Evolutionary conservation across 768 basidiomycete genomes (phyloP), one percentile per base, ranked within the genome.

Genomic region (Harrya chromipes): DNA sequence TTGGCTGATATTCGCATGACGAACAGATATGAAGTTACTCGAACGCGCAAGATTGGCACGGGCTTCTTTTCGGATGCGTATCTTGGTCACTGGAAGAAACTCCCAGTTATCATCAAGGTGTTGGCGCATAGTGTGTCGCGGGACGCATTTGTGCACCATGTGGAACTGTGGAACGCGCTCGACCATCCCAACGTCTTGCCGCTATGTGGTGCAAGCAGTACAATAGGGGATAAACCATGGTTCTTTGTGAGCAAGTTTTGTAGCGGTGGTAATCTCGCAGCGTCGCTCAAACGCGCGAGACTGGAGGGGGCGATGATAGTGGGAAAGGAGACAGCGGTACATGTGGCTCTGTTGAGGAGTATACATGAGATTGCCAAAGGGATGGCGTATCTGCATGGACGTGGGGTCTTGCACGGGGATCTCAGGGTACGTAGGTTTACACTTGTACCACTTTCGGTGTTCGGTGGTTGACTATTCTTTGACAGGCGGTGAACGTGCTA

Each of bases 41-140:
- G 81, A 3, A 84, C 84, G 33, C 70, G 74, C 48, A 79, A 81
- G 62, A 82, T 93, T 50, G 85, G 88, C 4, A 59, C 81, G 17
- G 89, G 90, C 0, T 84, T 80, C 67, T 88, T 90, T 70, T 85
- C 85, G 12, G 80, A 85, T 47, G 87, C 92, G 7, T 90, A 85
- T 66, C 73, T 75, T n/a, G 90, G 89, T 0, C 76, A 68, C 11
- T 94, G 90, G 89, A 74, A 80, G 31, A 77, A 74, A 4, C 73
- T 74, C 19, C 72, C 73, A 0, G 88, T 90, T 7, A 84, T 86
- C 4, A 76, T 90, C 73, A 90, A 91, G 67, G 79, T 87, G 3
- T 71, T 90, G 13, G 77, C 82, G 2, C 75, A 79, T 42, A 74
- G 75, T 33, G 82, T 84, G 1, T 81, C 84, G 3, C 73, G 75